Conservation (phyloP, 2,329 filamentous ascomycete genomes). For the Aspergillus terreus region DNA sequence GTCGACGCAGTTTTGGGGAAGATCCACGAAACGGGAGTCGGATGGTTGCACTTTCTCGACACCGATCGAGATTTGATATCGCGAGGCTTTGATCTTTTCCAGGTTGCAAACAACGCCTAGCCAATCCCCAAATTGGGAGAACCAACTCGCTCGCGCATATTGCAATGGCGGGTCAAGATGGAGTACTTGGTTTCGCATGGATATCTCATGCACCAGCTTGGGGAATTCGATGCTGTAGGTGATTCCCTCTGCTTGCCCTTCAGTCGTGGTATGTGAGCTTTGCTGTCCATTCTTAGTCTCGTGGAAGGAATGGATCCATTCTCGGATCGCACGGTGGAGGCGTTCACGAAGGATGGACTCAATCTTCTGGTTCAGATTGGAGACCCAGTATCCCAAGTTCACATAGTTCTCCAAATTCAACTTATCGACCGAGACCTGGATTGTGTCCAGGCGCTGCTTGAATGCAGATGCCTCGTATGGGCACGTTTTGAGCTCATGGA, state of each 20-base stretch:
- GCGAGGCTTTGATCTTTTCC: constrained; percentile 87
- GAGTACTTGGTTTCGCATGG: constrained; percentile 97
- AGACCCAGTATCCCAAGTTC: constrained; percentile 88
- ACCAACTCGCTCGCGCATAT: constrained; percentile 89
- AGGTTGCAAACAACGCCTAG: constrained; percentile 88
- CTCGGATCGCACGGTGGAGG: constrained; percentile 74
- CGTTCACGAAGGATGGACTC: constrained; percentile 76
- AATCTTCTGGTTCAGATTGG: constrained; percentile 79
- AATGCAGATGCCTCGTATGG: constrained; percentile 78
- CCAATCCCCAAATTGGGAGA: constrained; percentile 88
- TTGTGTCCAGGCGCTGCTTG: constrained; percentile 72
- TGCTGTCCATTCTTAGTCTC: constrained; percentile 41
- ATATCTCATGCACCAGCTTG: constrained; percentile 78
- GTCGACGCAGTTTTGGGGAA: constrained; percentile 78
- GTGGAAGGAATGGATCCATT: constrained; percentile 86
- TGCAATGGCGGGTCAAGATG: constrained; percentile 92
- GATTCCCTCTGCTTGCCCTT: constrained; percentile 25
- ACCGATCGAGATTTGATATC: constrained; percentile 83
- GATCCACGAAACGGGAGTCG: constrained; percentile 68
- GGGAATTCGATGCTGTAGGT: constrained; percentile 41
- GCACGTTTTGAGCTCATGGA: constrained; percentile 79
- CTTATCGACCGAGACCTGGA: constrained; percentile 92
- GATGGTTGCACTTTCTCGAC: constrained; percentile 36
- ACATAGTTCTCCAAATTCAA: constrained; percentile 94
- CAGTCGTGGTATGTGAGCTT: constrained; percentile 20